Base-by-base conservation (phyloP, 805 yeast species). In the Starmerella tilneyi region DNA sequence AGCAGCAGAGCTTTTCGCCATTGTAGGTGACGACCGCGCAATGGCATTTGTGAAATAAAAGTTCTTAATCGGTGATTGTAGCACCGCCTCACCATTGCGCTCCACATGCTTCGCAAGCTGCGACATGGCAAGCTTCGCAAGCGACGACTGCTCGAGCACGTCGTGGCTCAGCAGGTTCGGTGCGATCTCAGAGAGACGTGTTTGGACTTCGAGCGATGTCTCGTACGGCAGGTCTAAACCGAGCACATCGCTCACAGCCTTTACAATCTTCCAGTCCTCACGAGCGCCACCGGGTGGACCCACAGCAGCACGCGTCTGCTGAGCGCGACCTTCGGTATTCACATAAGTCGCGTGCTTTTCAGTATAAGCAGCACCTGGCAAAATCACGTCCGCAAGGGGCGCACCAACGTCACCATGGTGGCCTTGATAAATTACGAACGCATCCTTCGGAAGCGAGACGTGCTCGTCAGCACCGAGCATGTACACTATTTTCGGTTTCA, bases 371-470 rank as follows among this genome's bases (percentile, higher is more conserved):
- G 88, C 73, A 39, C 88, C 88, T 37, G 94, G 94, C 54, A 84
- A 73, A 48, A 84, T 74, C 36, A 84, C 94, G 63, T 84, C 94
- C 36, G 94, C 94, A 56, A 76, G 74, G 8, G 89, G 78, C 23
- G 94, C 94, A 55, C 94, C 94, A 19, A 74, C 64, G 57, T 84
- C 94, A 67, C 94, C 94, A 65, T 84, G 94, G 65, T 84, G 94
- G 45, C 94, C 94, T 67, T 84, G 85, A 67, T 84, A 84, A 43
- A 84, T 78, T 24, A 84, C 94, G 62, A 84, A 84, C 3, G 94
- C 84, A 61, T 84, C 92, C 62, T 71, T 70, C 54, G 94, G 94
- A 56, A 84, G 75, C 48, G 80, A 81, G 49, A 71, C 66, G 51
- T 83, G 63, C 65, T 84, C 94, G 63, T 84, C 94, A 28, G 94